phyloP scores from a whole-genome alignment of 1,284 basidiomycete genomes.

The Sporisorium iseilematis-ciliati region DNA sequence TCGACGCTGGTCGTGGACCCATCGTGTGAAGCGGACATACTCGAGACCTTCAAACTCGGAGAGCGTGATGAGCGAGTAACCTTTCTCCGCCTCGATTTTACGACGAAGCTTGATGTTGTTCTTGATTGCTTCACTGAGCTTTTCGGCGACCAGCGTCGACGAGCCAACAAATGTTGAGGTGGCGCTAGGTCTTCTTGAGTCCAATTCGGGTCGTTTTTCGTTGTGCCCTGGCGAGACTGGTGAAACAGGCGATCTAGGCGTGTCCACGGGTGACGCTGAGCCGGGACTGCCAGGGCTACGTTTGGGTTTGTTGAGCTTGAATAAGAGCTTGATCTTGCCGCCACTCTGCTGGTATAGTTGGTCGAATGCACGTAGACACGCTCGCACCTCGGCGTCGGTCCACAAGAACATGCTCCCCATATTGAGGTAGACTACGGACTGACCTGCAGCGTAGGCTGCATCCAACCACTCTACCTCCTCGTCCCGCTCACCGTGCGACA shows the following conservation, averaged over 20 bases:
- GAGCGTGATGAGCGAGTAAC: constrained; percentile 39
- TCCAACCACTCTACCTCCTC: constrained; percentile 55
- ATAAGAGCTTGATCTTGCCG: constrained; percentile 47
- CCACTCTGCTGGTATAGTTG: constrained; percentile 38
- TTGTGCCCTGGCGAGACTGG: constrained; percentile 7
- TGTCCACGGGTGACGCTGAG: constrained; percentile 5
- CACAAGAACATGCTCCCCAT: constrained; percentile 67
- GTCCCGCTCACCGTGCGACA: constrained; percentile 17
- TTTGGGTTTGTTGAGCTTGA: constrained; percentile 52
- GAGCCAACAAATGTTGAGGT: constrained; percentile 16
- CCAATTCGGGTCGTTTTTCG: constrained; percentile 21
- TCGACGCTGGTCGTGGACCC: constrained; percentile 52
- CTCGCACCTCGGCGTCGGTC: constrained; percentile 52
- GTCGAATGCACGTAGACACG: constrained; percentile 47
- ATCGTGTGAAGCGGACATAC: constrained; percentile 56
- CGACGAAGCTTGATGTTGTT: constrained; percentile 24
- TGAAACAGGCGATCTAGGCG: background rate
- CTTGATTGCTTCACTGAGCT: constrained; percentile 34
- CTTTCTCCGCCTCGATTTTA: constrained; percentile 34
- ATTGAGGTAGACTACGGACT: constrained; percentile 64
- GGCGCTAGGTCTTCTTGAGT: constrained; percentile 19
- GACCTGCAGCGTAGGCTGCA: constrained; percentile 37
- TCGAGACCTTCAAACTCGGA: constrained; percentile 48
- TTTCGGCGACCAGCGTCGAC: constrained; percentile 23
- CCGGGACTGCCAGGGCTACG: constrained; percentile 22